phyloP scores from a whole-genome alignment of 108 stramenopile genomes.

The Epipyxis sp. region DNA sequence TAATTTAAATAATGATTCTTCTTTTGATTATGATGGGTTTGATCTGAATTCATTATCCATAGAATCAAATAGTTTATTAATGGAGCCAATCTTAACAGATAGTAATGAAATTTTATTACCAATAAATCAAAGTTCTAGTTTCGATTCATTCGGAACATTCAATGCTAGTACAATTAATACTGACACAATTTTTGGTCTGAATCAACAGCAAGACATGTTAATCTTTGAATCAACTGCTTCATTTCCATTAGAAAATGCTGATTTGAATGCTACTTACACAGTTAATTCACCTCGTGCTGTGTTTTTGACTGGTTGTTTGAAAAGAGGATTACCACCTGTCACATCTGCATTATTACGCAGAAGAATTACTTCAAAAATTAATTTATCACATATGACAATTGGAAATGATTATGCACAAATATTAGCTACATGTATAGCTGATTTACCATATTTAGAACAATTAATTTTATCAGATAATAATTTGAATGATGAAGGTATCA shows the following conservation, averaged over 20 bases:
- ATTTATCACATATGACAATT: constrained; percentile 6
- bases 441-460: constrained; percentile 3
- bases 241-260: no score
- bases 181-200: no score
- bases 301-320: neutral
- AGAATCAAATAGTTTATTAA: no score
- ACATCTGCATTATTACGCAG: neutral
- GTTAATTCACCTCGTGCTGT: constrained; percentile 9
- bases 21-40: neutral
- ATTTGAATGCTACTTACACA: neutral
- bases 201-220: no score
- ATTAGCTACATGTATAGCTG: neutral
- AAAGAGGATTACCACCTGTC: neutral
- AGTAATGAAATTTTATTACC: no score
- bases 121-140: no score
- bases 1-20: neutral
- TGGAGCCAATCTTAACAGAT: no score
- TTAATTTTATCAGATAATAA: constrained; percentile 31
- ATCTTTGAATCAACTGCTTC: no score
- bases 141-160: no score
- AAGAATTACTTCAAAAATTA: neutral
- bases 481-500: constrained; percentile 21
- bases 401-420: neutral
- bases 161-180: no score
- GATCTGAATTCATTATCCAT: no score